These are phyloP conservation scores for Podaxis sp. DNA, from an alignment of 768 basidiomycete genomes.

Conservation along the genomic window DNA sequence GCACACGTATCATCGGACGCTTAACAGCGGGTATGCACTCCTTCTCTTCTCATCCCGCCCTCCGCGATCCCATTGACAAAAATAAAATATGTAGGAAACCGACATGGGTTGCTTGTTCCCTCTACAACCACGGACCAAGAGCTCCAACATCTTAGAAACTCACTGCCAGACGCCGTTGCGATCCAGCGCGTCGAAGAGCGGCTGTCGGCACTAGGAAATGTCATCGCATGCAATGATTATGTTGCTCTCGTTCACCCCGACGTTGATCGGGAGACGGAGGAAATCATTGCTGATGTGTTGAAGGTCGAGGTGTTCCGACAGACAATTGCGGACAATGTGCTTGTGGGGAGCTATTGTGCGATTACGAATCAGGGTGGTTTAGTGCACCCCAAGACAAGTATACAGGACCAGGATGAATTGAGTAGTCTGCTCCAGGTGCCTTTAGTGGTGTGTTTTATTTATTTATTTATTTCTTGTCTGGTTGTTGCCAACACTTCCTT, in stretches of 20 bases:
- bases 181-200: slow-evolving; percentile 98
- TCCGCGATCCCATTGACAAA: neutral
- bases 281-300: slow-evolving; percentile 98
- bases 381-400: slow-evolving; percentile 95
- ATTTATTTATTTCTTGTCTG: neutral
- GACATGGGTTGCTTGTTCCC: slow-evolving; percentile 95
- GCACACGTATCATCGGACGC: slow-evolving; percentile 90
- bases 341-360: slow-evolving; percentile 94
- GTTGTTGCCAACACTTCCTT: slow-evolving; percentile 1
- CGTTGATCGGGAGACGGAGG: slow-evolving; percentile 96
- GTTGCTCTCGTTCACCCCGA: slow-evolving; percentile 99
- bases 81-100: slow-evolving; percentile 61
- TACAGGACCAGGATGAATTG: slow-evolving; percentile 97
- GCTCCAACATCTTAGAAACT: slow-evolving; percentile 94
- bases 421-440: slow-evolving; percentile 92
- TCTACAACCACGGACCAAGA: slow-evolving; percentile 97
- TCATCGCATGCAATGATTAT: slow-evolving; percentile 98
- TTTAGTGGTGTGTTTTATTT: slow-evolving; percentile 70
- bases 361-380: slow-evolving; percentile 97
- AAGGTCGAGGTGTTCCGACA: slow-evolving; percentile 99
- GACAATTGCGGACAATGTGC: slow-evolving; percentile 93
- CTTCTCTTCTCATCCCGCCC: neutral
- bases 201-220: slow-evolving; percentile 94
- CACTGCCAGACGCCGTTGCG: slow-evolving; percentile 87
- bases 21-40: slow-evolving; percentile 75